Percentiles rank a stretch among this genome's conserved stretches.
Conservation (phyloP, 2,329 filamentous ascomycete species). For the Colletotrichum sp. region DNA sequence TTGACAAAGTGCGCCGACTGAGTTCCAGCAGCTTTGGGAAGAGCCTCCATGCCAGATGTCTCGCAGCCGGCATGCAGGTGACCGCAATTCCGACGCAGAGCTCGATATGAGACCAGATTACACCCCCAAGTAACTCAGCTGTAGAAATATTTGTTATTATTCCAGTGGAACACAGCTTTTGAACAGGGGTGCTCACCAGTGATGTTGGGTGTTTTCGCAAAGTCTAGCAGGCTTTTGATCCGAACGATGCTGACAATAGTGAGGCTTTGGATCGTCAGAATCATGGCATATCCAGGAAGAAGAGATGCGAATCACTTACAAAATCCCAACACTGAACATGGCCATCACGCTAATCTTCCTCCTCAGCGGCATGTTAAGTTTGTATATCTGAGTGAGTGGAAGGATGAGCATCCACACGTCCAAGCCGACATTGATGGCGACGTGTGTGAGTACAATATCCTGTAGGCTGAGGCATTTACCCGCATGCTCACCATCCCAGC, state of each 20-base stretch:
- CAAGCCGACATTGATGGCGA: background rate
- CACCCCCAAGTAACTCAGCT: background rate
- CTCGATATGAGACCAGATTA: background rate
- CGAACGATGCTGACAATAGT: background rate
- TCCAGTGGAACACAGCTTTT: background rate
- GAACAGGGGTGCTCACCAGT: background rate
- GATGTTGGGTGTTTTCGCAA: background rate
- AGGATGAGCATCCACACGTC: constrained; percentile 4
- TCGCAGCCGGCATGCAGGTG: background rate
- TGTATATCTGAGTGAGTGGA: background rate
- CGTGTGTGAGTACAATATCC: background rate
- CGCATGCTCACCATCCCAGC: background rate
- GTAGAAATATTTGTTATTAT: background rate
- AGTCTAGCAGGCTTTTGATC: background rate
- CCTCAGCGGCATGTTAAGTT: background rate
- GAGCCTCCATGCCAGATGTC: background rate
- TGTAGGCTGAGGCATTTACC: background rate
- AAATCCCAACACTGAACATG: background rate
- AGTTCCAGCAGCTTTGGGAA: background rate
- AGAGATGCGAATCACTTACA: background rate
- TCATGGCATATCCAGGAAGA: too few species aligned
- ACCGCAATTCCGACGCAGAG: background rate
- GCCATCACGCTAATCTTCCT: background rate
- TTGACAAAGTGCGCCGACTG: background rate
- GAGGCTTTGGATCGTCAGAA: background rate